Conservation (phyloP, 345 rosid genomes). For the Camelina neglecta region DNA sequence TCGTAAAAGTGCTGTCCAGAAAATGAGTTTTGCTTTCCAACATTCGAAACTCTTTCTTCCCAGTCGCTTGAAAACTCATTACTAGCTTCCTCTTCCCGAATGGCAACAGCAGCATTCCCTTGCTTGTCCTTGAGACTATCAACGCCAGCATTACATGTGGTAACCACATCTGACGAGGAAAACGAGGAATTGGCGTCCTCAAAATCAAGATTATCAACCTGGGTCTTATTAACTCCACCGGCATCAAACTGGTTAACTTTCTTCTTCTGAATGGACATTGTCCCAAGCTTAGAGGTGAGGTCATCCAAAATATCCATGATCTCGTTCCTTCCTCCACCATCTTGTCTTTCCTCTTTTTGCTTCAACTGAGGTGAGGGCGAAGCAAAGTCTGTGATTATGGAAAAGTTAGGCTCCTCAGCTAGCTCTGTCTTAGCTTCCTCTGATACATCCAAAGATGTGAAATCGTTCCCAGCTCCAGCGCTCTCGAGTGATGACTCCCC, state of each 20-base stretch:
- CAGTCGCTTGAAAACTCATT: conserved; percentile 18
- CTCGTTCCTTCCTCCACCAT: conserved; percentile 48
- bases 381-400: conserved; percentile 64
- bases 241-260: conserved; percentile 29
- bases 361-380: conserved; percentile 58
- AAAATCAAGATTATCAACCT: conserved; percentile 41
- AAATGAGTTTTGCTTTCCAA: conserved; percentile 34
- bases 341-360: conserved; percentile 31
- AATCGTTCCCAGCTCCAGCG: conserved; percentile 45
- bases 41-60: conserved; percentile 30
- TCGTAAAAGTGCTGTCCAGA: conserved; percentile 41
- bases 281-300: conserved; percentile 74
- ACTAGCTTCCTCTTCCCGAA: conserved; percentile 34
- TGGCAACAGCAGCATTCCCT: conserved; percentile 33
- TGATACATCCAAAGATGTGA: conserved; percentile 50
- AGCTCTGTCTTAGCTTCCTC: conserved; percentile 35
- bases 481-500: conserved; percentile 47
- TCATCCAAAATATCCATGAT: conserved; percentile 81
- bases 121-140: conserved; percentile 30
- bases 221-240: conserved; percentile 14
- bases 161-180: conserved; percentile 43
- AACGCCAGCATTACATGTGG: conserved; percentile 20
- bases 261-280: conserved; percentile 74
- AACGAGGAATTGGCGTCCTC: conserved; percentile 58
- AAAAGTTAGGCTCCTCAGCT: conserved; percentile 48